Evolutionary conservation across 2,329 filamentous ascomycete genomes (phyloP), one percentile per base, ranked within the genome.

Genomic region (Thelonectria olida): DNA sequence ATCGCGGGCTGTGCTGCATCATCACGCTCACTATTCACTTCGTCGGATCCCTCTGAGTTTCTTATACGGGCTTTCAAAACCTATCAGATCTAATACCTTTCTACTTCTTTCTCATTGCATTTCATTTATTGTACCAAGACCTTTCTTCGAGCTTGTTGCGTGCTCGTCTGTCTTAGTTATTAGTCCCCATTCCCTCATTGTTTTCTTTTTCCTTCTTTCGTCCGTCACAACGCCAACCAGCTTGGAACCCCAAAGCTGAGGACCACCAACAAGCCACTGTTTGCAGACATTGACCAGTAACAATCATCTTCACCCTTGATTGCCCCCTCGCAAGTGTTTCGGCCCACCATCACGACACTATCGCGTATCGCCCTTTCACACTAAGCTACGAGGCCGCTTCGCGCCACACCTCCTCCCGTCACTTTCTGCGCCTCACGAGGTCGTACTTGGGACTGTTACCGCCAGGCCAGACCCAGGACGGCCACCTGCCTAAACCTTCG

Each of bases 271-370:
- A 47, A 44, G 41, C 41, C 41, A 44, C 41, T 23, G 28, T 15
- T 36, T 15, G 4, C 38, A 41, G n/a, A 20, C 39, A 44, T 23
- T 44, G 7, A 9, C 39, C 23, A 9, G 22, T n/a, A 15, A 17
- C 20, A 45, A 27, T 22, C 19, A n/a, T n/a, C n/a, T n/a, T n/a
- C n/a, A 52, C 47, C 52, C 28, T 41, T 47, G 45, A 41, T 31
- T 42, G 38, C 39, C 47, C 47, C 58, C 57, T 47, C 52, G 17
- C 58, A 48, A n/a, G 52, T 39, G 31, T 61, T 28, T 17, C 48
- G 52, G 52, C 45, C 31, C 58, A 54, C 57, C 50, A 59, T 58
- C 42, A 52, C 56, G 49, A 39, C 56, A 50, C 50, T 54, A 50
- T 60, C 51, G 47, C 57, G 50, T 50, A 60, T 60, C 57, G 57